A percentile compares a stretch with the other conserved stretches of the same genome.
Evolutionary conservation across 2,329 filamentous ascomycete species (phyloP).

Genomic region (Clarireedia homoeocarpa): DNA sequence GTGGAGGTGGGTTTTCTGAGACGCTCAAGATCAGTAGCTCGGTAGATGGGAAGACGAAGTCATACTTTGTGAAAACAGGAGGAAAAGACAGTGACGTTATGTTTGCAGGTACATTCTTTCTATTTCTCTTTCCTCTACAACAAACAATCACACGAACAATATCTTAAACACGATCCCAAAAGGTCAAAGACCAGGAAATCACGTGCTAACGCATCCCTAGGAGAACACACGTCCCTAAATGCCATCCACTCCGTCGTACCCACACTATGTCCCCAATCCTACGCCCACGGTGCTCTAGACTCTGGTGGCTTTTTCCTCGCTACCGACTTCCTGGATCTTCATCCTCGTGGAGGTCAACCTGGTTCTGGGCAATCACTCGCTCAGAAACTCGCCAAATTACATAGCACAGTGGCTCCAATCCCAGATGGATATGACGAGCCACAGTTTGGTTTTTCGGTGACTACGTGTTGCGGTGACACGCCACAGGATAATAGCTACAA

Average conservation of each 20-base stretch:
- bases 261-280: conserved; percentile 65
- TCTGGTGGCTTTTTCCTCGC: conserved; percentile 45
- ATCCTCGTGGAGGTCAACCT: conserved; percentile 23
- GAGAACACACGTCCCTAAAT: conserved; percentile 78
- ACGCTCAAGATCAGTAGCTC: conserved; percentile 52
- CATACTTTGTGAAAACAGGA: conserved; percentile 70
- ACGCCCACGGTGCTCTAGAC: conserved; percentile 59
- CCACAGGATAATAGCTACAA: conserved; percentile 71
- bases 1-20: conserved; percentile 60
- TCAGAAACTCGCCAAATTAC: conserved; percentile 68
- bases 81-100: conserved; percentile 54
- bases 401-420: conserved; percentile 64
- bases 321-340: conserved; percentile 74
- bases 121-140: background rate
- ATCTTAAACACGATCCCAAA: too few species aligned
- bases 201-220: conserved; percentile 33
- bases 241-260: conserved; percentile 68
- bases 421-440: conserved; percentile 50
- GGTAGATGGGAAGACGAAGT: conserved; percentile 20
- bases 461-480: conserved; percentile 82
- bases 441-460: conserved; percentile 74
- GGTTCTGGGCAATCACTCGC: conserved; percentile 49
- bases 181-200: background rate
- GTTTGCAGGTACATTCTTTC: conserved; percentile 50
- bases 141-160: too few species aligned